Conservation (phyloP, 805 yeast genomes). For the Metschnikowia reukaufii region DNA sequence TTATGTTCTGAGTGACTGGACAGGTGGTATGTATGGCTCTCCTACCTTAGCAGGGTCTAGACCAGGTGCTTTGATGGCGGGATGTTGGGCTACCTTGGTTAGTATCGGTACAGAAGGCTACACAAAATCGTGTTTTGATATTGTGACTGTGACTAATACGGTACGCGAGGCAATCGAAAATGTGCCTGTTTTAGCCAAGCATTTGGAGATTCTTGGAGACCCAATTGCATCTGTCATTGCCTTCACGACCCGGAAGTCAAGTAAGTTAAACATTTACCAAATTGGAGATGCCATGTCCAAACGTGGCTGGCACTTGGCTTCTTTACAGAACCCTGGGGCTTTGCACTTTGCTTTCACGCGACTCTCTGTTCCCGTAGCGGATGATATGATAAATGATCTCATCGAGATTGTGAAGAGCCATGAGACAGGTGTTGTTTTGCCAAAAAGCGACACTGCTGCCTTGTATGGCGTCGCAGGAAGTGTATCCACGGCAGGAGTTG, state of each 20-base stretch:
- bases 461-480: slow-evolving; percentile 96
- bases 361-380: slow-evolving; percentile 61
- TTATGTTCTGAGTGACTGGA: slow-evolving; percentile 80
- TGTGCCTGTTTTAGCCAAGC: slow-evolving; percentile 46
- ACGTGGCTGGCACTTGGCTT: slow-evolving; percentile 85
- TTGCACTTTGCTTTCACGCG: slow-evolving; percentile 86
- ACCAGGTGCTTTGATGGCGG: slow-evolving; percentile 97
- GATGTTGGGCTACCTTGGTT: slow-evolving; percentile 94
- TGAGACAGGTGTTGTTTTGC: slow-evolving; percentile 26
- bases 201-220: slow-evolving; percentile 74
- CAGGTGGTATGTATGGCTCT: slow-evolving; percentile 94
- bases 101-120: slow-evolving; percentile 86
- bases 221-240: slow-evolving; percentile 83
- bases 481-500: slow-evolving; percentile 78
- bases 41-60: slow-evolving; percentile 96
- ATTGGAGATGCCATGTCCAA: slow-evolving; percentile 68
- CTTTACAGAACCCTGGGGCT: slow-evolving; percentile 89
- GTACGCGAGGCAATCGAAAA: slow-evolving; percentile 49
- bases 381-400: slow-evolving; percentile 56
- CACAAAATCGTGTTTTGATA: slow-evolving; percentile 59
- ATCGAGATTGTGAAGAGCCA: slow-evolving; percentile 45
- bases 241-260: slow-evolving; percentile 50
- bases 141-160: slow-evolving; percentile 62
- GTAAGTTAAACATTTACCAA: slow-evolving; percentile 64
- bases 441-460: slow-evolving; percentile 71